Base-by-base conservation (phyloP, 768 basidiomycete genomes). In the Coprinellus micaceus region DNA sequence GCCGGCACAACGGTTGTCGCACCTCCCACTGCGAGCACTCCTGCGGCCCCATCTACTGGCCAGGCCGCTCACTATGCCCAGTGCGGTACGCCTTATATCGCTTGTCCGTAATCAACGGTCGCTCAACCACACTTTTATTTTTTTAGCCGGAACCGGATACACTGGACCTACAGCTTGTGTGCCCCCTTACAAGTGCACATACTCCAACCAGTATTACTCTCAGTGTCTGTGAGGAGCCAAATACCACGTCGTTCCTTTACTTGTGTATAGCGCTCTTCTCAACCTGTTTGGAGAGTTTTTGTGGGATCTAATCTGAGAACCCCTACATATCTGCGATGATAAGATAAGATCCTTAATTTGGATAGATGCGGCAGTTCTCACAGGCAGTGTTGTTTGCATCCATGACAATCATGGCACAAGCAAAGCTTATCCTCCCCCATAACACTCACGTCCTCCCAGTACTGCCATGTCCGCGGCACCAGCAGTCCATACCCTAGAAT, bases 401-500 rank as follows among this genome's bases (percentile, higher is more conserved):
- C n/a, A n/a, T n/a, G n/a, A 37, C 36, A 37, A 37, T 10, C 17
- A 37, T 37, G 36, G 36, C 36, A 9, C 17, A 9, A 51, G n/a
- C 26, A 26, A 26, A 13, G 21, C 30, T 51, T 51, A 30, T n/a
- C 22, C 30, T 36, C 13, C 9, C n/a, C 49, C 49, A 51, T 24
- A 33, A 51, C 49, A 26, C 29, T 36, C 19, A 10, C n/a, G 2
- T 10, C 19, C 29, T 21, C 7, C n/a, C 3, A 30, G 26, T 51
- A 19, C 12, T 7, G 19, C 49, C 17, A 51, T 51, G 49, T 36
- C 49, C 25, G 36, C 9, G 15, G 36, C 49, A 15, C 49, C 49
- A 37, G 30, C 54, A 50, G 62, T 66, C 13, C 69, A 66, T 4
- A 59, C 78, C 2, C 74, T 87, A 24, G 66, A 67, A 10, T 71